Conservation (phyloP, 2,329 filamentous ascomycete genomes). For the Aspergillus sp. region DNA sequence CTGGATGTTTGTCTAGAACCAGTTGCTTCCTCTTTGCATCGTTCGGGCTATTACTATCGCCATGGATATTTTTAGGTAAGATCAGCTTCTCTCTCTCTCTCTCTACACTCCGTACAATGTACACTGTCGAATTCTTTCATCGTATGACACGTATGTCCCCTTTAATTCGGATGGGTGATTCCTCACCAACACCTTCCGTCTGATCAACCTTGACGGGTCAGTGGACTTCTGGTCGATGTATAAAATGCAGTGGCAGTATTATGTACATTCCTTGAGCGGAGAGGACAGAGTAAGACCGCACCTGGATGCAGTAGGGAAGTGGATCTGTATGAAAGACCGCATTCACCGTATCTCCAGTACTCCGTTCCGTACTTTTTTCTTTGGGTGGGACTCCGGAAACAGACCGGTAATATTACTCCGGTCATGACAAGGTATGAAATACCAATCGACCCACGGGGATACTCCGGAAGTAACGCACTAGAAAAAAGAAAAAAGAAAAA, state of each 20-base stretch:
- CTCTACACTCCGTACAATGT: neutral
- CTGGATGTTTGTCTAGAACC: conserved; percentile 22
- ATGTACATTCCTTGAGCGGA: conserved; percentile 6
- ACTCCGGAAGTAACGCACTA: conserved; percentile 26
- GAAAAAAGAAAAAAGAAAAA: conserved; percentile 11
- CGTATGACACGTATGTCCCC: neutral
- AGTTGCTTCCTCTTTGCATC: neutral
- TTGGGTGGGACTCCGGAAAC: conserved; percentile 27
- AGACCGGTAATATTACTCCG: conserved; percentile 28
- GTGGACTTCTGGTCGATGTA: neutral
- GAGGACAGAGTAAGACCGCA: conserved; percentile 3
- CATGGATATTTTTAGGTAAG: conserved; percentile 10
- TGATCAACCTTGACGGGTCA: neutral
- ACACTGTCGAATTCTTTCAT: neutral
- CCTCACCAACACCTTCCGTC: neutral
- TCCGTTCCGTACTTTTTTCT: conserved; percentile 23
- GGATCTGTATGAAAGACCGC: conserved; percentile 7
- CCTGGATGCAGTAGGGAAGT: conserved; percentile 10
- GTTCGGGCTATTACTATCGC: neutral
- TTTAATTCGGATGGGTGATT: neutral
- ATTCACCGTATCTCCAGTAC: neutral
- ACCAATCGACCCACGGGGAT: conserved; percentile 23
- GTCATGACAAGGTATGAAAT: conserved; percentile 23
- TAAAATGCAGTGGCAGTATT: neutral
- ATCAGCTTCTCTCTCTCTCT: neutral